Base-by-base conservation (phyloP, 495 filamentous ascomycete species). In the Evernia prunastri region DNA sequence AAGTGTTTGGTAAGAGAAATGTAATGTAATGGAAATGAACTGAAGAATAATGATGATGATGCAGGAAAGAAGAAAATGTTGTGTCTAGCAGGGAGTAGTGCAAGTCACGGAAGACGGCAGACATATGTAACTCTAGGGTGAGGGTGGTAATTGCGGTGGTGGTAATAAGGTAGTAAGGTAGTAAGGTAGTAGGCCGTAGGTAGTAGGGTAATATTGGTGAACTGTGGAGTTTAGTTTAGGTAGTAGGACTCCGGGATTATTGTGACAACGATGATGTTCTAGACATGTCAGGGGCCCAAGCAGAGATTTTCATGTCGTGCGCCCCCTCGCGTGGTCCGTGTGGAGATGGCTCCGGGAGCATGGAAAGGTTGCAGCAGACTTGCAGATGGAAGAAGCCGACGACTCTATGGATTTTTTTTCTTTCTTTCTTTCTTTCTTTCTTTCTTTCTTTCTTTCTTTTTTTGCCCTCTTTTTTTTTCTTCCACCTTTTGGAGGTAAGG, bases 1-100 rank as follows among this genome's bases (percentile, higher is more conserved):
- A 66, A 58, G 43, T 40, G 64, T 66, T 59, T 36, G 53, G 64
- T 66, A 66, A 66, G 59, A 62, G 53, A 66, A 47, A 47, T 51
- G 37, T 49, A 62, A 61, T 57, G 37, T 17, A 53, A n/a, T n/a
- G n/a, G n/a, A n/a, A n/a, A n/a, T n/a, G n/a, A n/a, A n/a, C n/a
- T n/a, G n/a, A n/a, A n/a, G n/a, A 64, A 58, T 56, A 40, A 42
- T 37, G 20, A 57, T 37, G n/a, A 33, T 29, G 54, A 15, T 58
- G 64, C 51, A 62, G 59, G 60, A 23, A 23, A 61, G 40, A 27
- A 66, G 31, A 49, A 47, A 49, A 12, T 49, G 59, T 39, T 35
- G 39, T 43, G 57, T 66, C 59, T 58, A 66, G 54, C 42, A 49
- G 45, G 43, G 51, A 59, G 25, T 64, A 64, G 62, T 51, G 56